Conservation (phyloP, 306 rosid genomes). For the Trifolium fragiferum region DNA sequence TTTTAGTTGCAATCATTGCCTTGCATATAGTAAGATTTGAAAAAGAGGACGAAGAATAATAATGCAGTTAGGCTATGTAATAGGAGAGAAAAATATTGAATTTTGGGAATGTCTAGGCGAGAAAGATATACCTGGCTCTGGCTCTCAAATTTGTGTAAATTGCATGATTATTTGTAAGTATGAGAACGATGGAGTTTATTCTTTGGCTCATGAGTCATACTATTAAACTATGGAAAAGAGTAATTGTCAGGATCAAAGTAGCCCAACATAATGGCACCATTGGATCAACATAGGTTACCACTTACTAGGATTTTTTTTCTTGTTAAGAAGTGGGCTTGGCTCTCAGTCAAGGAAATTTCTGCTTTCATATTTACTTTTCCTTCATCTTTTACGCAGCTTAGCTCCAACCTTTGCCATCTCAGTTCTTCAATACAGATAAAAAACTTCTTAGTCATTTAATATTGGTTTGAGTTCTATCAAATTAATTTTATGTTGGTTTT, state of each 20-base stretch:
- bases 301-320: not conserved
- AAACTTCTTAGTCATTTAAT: not conserved
- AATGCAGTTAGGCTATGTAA: too few species aligned
- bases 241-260: not conserved
- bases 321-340: not conserved
- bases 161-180: not conserved
- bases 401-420: not conserved
- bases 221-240: not conserved
- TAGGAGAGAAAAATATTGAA: too few species aligned
- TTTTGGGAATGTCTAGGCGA: constrained; percentile 4
- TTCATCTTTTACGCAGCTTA: not conserved
- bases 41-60: too few species aligned
- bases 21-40: too few species aligned
- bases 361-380: not conserved
- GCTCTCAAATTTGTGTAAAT: not conserved
- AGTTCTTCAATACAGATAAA: not conserved
- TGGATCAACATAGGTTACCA: constrained; percentile 1
- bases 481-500: constrained; percentile 12
- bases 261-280: not conserved
- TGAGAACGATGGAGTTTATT: not conserved
- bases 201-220: constrained; percentile 5
- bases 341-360: not conserved
- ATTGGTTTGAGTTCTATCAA: not conserved
- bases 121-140: constrained; percentile 1
- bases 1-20: too few species aligned